Evolutionary conservation across 2,329 filamentous ascomycete genomes (phyloP), one percentile per base, ranked within the genome.

Genomic region (Ascochyta clinopodiicola): DNA sequence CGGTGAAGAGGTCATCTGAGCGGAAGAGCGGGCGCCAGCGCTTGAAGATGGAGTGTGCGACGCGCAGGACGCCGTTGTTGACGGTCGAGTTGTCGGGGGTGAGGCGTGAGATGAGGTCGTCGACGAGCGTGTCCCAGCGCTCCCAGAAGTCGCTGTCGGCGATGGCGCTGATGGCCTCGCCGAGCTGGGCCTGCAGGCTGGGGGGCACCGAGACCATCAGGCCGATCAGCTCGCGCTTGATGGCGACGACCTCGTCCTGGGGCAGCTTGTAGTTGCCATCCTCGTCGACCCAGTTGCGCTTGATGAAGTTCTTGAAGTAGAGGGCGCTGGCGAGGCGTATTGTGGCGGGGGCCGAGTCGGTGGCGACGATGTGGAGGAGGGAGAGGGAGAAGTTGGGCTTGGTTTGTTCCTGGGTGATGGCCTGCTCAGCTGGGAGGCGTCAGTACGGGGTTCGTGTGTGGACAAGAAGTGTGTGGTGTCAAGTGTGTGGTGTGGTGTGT

Each of bases 281-380:
- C 73, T 96, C 94, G 76, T 98, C 91, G 67, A 92, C 91, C 86
- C 96, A 99, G 81, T 92, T 95, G 73, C 90, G 87, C 77, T 90
- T 90, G 72, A 99, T 92, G 77, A 96, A 96, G 81, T 99, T 99
- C 80, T 99, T 99, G 85, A 99, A 99, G 80, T 91, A 95, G 57
- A 99, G 84, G 25, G 95, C 91, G 69, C 90, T 91, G 6, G 94
- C 87, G 37, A 99, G 87, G 60, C 95, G 88, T 58, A 91, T 95
- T 68, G 91, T 94, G 62, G 83, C 79, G 36, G 91, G 88, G 61
- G 89, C 85, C 37, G 84, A 80, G 53, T 88, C 85, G 64, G 89
- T 87, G 61, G 90, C 91, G 69, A 96, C 92, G 72, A 98, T 96
- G 68, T 94, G 92, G 47, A 99, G 89, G 50, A 99, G 87, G 51